Percentiles rank a stretch among this genome's conserved stretches.
Conservation (phyloP, 768 basidiomycete species). For the Termitomyces sp. region DNA sequence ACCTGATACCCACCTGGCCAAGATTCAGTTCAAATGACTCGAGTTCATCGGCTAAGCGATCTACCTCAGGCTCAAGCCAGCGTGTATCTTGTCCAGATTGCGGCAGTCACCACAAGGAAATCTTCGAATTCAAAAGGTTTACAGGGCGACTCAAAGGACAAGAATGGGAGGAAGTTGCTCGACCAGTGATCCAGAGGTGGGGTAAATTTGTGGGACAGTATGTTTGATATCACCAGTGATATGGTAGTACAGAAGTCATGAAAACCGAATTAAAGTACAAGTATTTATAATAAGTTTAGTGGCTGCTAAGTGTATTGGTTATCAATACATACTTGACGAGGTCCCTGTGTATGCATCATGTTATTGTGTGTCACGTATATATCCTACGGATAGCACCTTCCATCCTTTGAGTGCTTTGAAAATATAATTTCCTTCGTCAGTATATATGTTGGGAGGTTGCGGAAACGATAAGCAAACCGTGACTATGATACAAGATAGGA, state of each 20-base stretch:
- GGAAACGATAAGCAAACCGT: too few species aligned
- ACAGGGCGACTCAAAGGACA: constrained; percentile 50
- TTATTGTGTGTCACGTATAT: too few species aligned
- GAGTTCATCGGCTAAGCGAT: constrained; percentile 16
- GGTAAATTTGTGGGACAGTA: constrained; percentile 53
- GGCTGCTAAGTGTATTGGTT: too few species aligned
- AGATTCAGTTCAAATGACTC: constrained; percentile 19
- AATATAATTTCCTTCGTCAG: too few species aligned
- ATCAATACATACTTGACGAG: too few species aligned
- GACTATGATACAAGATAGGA: too few species aligned
- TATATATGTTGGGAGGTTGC: too few species aligned
- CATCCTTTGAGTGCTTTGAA: too few species aligned
- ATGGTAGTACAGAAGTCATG: neutral
- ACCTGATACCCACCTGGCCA: constrained; percentile 50
- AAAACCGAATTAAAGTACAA: neutral
- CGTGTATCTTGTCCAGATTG: constrained; percentile 33
- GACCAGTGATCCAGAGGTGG: constrained; percentile 76
- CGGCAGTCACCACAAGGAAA: constrained; percentile 64
- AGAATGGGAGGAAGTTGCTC: constrained; percentile 73
- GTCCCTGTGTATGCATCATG: too few species aligned
- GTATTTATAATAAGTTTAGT: too few species aligned
- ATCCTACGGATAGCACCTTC: too few species aligned
- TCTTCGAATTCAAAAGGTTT: constrained; percentile 66
- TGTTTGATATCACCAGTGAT: constrained; percentile 18
- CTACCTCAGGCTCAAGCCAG: constrained; percentile 11